A percentile compares a stretch with the other conserved stretches of the same genome.
These are phyloP conservation scores for Centaurea solstitialis DNA, from an alignment of 129 eudicot genomes.

Conservation along the genomic window DNA sequence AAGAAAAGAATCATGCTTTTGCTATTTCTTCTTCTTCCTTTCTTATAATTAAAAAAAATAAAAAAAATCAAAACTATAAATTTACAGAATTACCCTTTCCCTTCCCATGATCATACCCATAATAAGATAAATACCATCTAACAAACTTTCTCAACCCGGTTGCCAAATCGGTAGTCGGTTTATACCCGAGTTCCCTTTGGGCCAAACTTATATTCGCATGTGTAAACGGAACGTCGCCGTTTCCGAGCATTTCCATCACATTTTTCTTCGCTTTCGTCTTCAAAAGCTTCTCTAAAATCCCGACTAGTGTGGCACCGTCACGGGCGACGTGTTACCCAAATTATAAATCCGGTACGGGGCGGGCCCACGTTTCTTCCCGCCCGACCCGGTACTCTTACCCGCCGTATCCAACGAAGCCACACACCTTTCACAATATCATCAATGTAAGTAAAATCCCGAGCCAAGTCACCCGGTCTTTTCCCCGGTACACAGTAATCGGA, in stretches of 20 bases:
- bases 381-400: constrained; percentile 41
- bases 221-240: constrained; percentile 68
- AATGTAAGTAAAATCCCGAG: constrained; percentile 39
- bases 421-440: constrained; percentile 46
- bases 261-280: constrained; percentile 58
- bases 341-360: constrained; percentile 58
- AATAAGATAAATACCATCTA: constrained; percentile 53
- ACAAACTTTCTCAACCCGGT: constrained; percentile 64
- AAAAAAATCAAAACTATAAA: constrained; percentile 12
- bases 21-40: background rate
- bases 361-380: constrained; percentile 37
- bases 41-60: background rate
- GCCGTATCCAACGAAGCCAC: constrained; percentile 38
- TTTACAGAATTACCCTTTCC: constrained; percentile 40
- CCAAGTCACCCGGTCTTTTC: constrained; percentile 38
- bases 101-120: constrained; percentile 48
- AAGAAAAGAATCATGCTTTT: constrained; percentile 30
- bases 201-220: constrained; percentile 67
- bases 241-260: constrained; percentile 58
- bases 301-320: constrained; percentile 56
- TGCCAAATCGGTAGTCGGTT: constrained; percentile 54
- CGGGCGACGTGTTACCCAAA: constrained; percentile 64
- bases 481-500: constrained; percentile 34
- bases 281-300: constrained; percentile 48
- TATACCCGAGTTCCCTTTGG: constrained; percentile 48